Base-by-base conservation (phyloP, 2,329 filamentous ascomycete species). In the Fusarium solani-melongenae region DNA sequence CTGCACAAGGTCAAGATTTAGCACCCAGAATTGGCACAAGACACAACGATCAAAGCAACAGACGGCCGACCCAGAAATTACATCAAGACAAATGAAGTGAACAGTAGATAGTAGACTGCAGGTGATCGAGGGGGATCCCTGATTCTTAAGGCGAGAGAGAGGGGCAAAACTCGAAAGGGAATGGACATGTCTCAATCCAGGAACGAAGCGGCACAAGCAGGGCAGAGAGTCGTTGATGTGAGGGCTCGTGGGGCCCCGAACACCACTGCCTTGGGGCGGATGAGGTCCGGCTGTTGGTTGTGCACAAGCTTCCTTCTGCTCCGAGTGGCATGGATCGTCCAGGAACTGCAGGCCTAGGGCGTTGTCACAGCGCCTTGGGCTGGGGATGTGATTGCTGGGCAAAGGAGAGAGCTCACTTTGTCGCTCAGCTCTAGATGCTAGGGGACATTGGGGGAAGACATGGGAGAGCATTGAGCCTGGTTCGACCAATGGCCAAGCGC, bases 101-200 rank as follows among this genome's bases (percentile, higher is more conserved):
- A 51, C 41, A 65, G 41, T 20, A 31, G 46, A 29, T 53, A 53
- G 46, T 14, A 31, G 24, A 58, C 36, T 38, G 51, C 57, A 65
- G 55, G 34, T 33, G 20, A 67, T 71, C 38, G 71, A 78, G 70
- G 71, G 73, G 76, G 66, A 57, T 61, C 64, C 69, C 59, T 77
- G 62, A 58, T 63, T 77, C 76, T 78, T 76, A 78, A 78, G 73
- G 68, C 64, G 66, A 49, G 62, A 46, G 62, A 72, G 76, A 73
- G 68, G 76, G 72, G 74, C 67, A 70, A 69, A 70, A 62, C 74
- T 76, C 56, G 69, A 79, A 77, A 70, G 73, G 80, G 81, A 79
- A 80, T 81, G 77, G 78, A 62, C 67, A 77, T 83, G 82, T 83
- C 82, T 84, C 77, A 81, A 82, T 75, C 76, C 76, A 81, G 81